Evolutionary conservation across 306 rosid genomes (phyloP).

Genomic region (Benincasa hispida): DNA sequence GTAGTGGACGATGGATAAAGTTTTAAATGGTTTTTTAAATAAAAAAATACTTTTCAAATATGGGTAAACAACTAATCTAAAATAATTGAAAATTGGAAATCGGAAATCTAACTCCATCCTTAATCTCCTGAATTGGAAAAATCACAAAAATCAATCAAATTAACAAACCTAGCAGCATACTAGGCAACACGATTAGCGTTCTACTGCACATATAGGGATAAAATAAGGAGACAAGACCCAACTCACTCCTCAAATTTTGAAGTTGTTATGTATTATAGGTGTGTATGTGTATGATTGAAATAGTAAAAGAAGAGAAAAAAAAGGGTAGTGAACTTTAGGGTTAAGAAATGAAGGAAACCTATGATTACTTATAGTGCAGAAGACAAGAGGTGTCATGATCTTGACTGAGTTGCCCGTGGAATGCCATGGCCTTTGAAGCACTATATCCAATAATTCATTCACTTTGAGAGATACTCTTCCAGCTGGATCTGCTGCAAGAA

Average conservation of each 20-base stretch:
- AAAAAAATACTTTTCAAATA: not conserved
- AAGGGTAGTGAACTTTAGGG: not conserved
- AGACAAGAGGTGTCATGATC: not conserved
- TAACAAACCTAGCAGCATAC: too few relatives aligned
- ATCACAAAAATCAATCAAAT: too few relatives aligned
- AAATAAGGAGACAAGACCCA: too few relatives aligned
- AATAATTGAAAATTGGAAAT: not conserved
- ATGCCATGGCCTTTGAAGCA: not conserved
- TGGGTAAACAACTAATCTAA: not conserved
- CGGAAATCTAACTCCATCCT: too few relatives aligned
- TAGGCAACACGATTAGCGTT: too few relatives aligned
- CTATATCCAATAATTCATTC: conserved; percentile 5
- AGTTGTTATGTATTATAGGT: too few relatives aligned
- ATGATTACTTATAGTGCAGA: not conserved
- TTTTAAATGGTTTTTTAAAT: not conserved
- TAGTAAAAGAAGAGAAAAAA: too few relatives aligned
- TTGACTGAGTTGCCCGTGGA: not conserved
- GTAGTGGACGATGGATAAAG: not conserved
- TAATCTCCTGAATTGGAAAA: too few relatives aligned
- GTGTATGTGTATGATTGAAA: too few relatives aligned
- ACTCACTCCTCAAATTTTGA: too few relatives aligned
- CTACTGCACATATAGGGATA: too few relatives aligned
- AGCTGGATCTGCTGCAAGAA: not conserved
- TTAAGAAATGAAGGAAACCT: not conserved
- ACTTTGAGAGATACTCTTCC: conserved; percentile 4